Conservation (phyloP, 2,329 filamentous ascomycete genomes). For the Mariannaea sp. region DNA sequence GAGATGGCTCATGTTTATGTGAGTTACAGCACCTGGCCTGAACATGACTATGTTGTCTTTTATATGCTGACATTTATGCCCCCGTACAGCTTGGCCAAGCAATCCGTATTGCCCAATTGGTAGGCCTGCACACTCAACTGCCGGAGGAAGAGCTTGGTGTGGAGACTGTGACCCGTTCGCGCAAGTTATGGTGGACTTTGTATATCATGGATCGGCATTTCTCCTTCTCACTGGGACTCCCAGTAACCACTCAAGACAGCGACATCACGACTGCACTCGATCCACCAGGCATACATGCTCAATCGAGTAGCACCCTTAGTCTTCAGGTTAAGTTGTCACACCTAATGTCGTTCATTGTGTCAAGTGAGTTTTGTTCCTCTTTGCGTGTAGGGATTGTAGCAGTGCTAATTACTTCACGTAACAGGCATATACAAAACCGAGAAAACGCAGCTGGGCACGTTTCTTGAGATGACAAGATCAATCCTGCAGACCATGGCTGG, state of each 20-base stretch:
- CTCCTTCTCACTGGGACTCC: slow-evolving; percentile 45
- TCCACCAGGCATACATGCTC: slow-evolving; percentile 34
- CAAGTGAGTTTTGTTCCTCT: slow-evolving; percentile 33
- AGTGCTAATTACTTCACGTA: neutral
- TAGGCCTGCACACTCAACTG: slow-evolving; percentile 48
- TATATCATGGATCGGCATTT: slow-evolving; percentile 49
- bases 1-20: slow-evolving; percentile 42
- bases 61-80: neutral
- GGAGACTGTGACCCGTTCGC: slow-evolving; percentile 41
- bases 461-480: slow-evolving; percentile 44
- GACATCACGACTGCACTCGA: slow-evolving; percentile 45
- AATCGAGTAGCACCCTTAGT: slow-evolving; percentile 39
- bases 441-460: slow-evolving; percentile 41
- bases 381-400: too few relatives aligned
- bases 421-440: slow-evolving; percentile 44
- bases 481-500: slow-evolving; percentile 45
- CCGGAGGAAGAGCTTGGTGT: slow-evolving; percentile 43
- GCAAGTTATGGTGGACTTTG: slow-evolving; percentile 48
- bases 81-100: slow-evolving; percentile 45
- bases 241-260: slow-evolving; percentile 45
- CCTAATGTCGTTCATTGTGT: slow-evolving; percentile 43
- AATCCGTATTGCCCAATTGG: slow-evolving; percentile 47
- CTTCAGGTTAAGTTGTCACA: slow-evolving; percentile 45
- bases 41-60: too few relatives aligned
- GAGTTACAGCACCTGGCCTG: slow-evolving; percentile 9